Conservation (phyloP, 2,329 filamentous ascomycete genomes). For the Aspergillus latus region DNA sequence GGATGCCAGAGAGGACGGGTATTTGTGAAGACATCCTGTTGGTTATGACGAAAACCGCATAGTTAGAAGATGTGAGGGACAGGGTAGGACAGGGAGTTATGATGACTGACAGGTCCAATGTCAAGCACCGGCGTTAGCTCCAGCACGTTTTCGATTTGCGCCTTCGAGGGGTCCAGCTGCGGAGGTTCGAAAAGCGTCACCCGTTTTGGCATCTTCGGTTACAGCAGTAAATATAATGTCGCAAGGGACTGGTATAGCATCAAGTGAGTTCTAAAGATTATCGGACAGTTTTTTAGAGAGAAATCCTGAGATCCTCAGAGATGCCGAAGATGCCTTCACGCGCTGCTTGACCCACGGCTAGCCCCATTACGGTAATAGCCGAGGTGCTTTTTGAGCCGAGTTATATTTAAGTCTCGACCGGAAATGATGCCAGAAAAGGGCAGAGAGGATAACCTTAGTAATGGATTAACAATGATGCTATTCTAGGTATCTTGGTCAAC, state of each 20-base stretch:
- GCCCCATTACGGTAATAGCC: constrained; percentile 17
- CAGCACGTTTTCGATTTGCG: constrained; percentile 83
- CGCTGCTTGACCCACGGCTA: constrained; percentile 3
- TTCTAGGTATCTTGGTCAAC: too few species aligned
- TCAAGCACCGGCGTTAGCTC: constrained; percentile 73
- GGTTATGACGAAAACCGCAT: background rate
- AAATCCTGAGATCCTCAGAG: background rate
- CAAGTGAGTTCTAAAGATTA: background rate
- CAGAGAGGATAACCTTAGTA: too few species aligned
- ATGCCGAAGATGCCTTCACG: constrained; percentile 8
- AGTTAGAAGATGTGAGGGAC: constrained; percentile 1
- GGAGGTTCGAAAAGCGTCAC: constrained; percentile 73
- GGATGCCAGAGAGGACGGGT: constrained; percentile 90
- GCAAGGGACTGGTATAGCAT: background rate
- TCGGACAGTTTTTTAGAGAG: background rate
- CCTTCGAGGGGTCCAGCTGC: constrained; percentile 68
- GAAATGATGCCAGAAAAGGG: too few species aligned
- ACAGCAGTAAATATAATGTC: background rate
- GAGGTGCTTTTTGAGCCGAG: constrained; percentile 14
- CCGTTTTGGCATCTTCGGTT: constrained; percentile 31
- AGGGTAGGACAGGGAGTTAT: background rate
- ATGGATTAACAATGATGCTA: too few species aligned
- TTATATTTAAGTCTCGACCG: background rate
- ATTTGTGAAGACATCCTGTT: constrained; percentile 89
- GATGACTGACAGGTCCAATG: constrained; percentile 57